These are phyloP conservation scores for Musa itinerans DNA, from an alignment of 176 grass and related monocot genomes.

Conservation along the genomic window DNA sequence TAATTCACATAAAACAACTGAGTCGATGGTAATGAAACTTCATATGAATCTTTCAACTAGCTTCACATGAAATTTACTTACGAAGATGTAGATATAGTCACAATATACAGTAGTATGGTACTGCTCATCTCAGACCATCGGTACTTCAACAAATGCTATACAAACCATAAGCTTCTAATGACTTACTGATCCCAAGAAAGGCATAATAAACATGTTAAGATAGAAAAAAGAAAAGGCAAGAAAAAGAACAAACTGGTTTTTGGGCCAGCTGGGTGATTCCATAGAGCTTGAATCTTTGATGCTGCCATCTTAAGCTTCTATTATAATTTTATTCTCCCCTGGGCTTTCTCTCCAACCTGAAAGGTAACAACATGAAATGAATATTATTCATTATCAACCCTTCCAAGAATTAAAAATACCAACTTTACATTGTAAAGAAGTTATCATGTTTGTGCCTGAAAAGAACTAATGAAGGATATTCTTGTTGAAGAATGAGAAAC, in stretches of 20 bases:
- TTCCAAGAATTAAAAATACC: not conserved
- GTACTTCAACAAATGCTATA: too few relatives aligned
- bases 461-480: too few relatives aligned
- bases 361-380: not conserved
- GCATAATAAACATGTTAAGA: not conserved
- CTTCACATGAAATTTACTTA: not conserved
- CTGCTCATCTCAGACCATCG: not conserved
- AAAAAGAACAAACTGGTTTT: slow-evolving; percentile 57
- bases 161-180: not conserved
- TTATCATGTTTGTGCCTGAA: too few relatives aligned
- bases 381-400: not conserved
- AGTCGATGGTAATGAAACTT: not conserved
- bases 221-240: not conserved
- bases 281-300: slow-evolving; percentile 75
- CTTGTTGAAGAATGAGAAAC: too few relatives aligned
- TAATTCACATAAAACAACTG: not conserved
- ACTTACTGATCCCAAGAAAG: not conserved
- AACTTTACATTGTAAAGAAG: too few relatives aligned
- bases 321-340: not conserved
- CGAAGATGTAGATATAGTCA: not conserved
- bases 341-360: not conserved
- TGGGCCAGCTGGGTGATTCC: slow-evolving; percentile 86
- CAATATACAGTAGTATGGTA: not conserved
- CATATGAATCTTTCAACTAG: not conserved
- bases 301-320: slow-evolving; percentile 39